A percentile compares a stretch with the other conserved stretches of the same genome.
phyloP scores from a whole-genome alignment of 2,329 filamentous ascomycete genomes.

The Microsporum ferrugineum region DNA sequence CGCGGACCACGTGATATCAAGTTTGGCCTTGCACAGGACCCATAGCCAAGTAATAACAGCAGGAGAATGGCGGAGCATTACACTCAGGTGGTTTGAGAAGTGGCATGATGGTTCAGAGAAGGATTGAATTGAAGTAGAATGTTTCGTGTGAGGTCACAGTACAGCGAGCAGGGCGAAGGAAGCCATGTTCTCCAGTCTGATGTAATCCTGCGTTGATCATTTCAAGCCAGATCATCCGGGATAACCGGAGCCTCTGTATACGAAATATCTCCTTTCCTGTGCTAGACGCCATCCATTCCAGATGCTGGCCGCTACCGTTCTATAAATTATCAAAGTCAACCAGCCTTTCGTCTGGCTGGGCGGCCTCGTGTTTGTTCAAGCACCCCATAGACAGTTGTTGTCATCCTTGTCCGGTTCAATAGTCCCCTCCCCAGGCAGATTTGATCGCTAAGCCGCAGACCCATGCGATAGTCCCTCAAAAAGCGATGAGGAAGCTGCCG shows the following conservation, averaged over 20 bases:
- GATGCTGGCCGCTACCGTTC: not conserved
- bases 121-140: not conserved
- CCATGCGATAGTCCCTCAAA: no score
- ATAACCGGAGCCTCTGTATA: not conserved
- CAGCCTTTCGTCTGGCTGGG: not conserved
- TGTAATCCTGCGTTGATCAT: not conserved
- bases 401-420: not conserved
- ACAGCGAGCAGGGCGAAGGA: not conserved
- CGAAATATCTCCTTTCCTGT: not conserved
- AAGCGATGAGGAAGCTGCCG: not conserved
- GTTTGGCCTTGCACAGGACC: not conserved
- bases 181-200: not conserved
- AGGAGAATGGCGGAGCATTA: not conserved
- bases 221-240: no score
- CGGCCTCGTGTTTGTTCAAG: not conserved
- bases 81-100: not conserved
- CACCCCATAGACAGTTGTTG: not conserved
- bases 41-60: not conserved
- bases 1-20: not conserved
- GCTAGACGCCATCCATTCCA: not conserved
- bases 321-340: not conserved
- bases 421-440: not conserved
- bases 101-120: not conserved
- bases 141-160: no score
- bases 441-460: not conserved